These are phyloP conservation scores for Carallia pectinifolia DNA, from an alignment of 345 rosid genomes.

Conservation along the genomic window DNA sequence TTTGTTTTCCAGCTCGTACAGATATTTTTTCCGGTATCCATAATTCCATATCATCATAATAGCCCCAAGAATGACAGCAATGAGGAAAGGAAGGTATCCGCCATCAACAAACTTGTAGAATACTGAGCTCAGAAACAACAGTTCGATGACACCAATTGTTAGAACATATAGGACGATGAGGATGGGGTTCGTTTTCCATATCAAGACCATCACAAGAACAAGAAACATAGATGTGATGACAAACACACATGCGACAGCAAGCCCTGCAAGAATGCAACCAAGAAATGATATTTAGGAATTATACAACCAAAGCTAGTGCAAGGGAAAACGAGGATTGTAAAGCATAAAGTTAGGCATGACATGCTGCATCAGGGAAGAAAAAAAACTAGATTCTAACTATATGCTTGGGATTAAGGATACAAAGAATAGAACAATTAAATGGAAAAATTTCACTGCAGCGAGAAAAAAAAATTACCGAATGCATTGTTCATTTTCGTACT, in stretches of 20 bases:
- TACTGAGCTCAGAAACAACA: constrained; percentile 42
- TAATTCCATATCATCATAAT: constrained; percentile 70
- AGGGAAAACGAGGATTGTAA: no score
- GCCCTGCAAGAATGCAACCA: no score
- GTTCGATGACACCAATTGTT: constrained; percentile 38
- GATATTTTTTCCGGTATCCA: constrained; percentile 45
- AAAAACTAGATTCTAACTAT: no score
- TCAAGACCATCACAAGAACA: constrained; percentile 58
- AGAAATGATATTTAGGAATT: no score
- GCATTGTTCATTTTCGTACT: no score
- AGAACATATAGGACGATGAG: constrained; percentile 43
- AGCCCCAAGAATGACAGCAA: constrained; percentile 42
- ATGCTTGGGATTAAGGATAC: no score
- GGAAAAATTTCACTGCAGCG: no score
- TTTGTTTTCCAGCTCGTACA: constrained; percentile 58
- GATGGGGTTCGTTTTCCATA: constrained; percentile 57
- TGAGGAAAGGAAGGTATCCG: constrained; percentile 55
- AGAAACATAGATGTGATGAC: constrained; percentile 59
- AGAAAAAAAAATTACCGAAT: no score
- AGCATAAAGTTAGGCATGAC: no score
- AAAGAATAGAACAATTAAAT: no score
- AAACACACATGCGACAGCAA: constrained; percentile 62
- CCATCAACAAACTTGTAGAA: constrained; percentile 61
- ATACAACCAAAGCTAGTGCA: no score
- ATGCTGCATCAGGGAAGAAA: no score